These are phyloP conservation scores for Globisporangium viniferum DNA, from an alignment of 352 stramenopile genomes.

Conservation along the genomic window DNA sequence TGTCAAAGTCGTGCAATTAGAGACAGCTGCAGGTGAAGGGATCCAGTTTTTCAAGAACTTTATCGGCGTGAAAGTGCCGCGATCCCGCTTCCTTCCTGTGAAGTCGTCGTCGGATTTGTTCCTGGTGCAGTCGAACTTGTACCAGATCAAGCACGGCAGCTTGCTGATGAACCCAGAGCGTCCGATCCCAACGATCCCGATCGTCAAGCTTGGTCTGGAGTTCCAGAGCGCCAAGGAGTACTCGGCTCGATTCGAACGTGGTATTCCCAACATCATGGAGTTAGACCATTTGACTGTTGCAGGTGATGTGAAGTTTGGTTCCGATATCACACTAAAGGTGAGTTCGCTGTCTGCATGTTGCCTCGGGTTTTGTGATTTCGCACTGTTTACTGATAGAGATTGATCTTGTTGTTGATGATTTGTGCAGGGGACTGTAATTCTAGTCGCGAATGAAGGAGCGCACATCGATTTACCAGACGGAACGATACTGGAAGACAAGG, in stretches of 20 bases:
- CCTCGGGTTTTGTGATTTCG: background rate
- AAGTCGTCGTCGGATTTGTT: constrained; percentile 99
- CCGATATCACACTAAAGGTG: constrained; percentile 90
- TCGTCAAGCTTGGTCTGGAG: constrained; percentile 92
- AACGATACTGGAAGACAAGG: constrained; percentile 92
- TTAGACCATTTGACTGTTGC: constrained; percentile 92
- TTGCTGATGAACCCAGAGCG: constrained; percentile 86
- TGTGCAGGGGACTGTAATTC: constrained; percentile 90
- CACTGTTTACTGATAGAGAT: background rate
- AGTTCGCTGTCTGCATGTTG: constrained; percentile 12
- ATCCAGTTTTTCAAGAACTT: constrained; percentile 99
- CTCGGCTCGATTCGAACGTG: constrained; percentile 74
- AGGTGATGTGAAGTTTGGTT: constrained; percentile 92
- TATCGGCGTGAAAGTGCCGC: constrained; percentile 94
- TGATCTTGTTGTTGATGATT: background rate
- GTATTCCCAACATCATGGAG: constrained; percentile 92
- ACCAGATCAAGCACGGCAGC: constrained; percentile 91
- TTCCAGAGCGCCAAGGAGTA: constrained; percentile 91
- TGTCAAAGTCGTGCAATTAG: constrained; percentile 92
- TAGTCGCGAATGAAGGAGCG: constrained; percentile 92
- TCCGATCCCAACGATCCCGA: constrained; percentile 82
- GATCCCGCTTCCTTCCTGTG: constrained; percentile 96
- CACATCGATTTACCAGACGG: constrained; percentile 93
- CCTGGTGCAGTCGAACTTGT: constrained; percentile 91
- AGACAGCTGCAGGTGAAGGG: constrained; percentile 96